These are phyloP conservation scores for Pseudocercospora crystallina DNA, from an alignment of 2,329 filamentous ascomycete genomes.

Conservation along the genomic window DNA sequence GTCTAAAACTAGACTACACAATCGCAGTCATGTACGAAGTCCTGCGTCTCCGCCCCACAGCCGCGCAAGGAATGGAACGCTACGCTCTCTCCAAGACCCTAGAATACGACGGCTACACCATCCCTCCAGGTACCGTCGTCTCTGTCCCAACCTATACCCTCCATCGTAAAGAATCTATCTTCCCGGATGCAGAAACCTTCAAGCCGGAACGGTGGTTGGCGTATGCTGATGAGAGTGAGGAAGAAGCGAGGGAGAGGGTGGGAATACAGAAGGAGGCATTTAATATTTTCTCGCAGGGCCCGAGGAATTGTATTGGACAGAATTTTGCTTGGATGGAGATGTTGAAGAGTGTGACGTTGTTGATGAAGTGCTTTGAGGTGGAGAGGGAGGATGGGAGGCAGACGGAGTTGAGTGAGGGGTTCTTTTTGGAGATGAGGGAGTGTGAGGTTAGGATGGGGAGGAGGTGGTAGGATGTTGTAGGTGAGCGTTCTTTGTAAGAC, in stretches of 20 bases:
- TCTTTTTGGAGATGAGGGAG: no score
- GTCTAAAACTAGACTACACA: background rate
- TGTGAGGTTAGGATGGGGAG: no score
- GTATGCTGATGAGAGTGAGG: no score
- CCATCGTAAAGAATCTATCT: background rate
- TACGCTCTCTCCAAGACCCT: background rate
- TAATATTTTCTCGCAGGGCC: conserved; percentile 6
- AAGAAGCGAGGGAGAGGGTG: no score
- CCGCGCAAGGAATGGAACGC: background rate
- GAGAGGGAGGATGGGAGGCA: no score
- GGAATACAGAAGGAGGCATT: no score
- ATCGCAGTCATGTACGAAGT: background rate
- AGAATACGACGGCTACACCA: background rate
- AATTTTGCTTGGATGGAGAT: conserved; percentile 13
- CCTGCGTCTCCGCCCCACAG: background rate
- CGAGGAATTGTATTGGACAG: conserved; percentile 16
- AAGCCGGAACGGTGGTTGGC: background rate
- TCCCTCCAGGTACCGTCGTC: background rate
- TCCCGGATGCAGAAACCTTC: background rate
- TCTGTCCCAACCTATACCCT: background rate
- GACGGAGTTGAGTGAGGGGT: no score
- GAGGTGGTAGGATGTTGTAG: no score
- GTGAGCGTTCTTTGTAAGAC: no score
- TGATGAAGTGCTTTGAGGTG: no score
- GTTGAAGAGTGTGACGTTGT: background rate